Conservation (phyloP, 73 alveolate genomes). For the Paramecium biaurelia region DNA sequence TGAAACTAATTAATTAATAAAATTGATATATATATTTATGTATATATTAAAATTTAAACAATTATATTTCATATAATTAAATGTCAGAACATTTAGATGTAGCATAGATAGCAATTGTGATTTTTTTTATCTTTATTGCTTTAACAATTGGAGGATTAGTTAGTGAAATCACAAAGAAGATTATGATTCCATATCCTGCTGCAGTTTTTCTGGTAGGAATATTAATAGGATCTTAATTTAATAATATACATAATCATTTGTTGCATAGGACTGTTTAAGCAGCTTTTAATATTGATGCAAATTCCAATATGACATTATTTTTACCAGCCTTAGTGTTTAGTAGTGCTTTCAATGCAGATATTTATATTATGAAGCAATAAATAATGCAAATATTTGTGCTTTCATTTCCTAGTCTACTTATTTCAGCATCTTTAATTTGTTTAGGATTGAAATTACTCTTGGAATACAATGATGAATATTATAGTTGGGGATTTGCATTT, state of each 20-base stretch:
- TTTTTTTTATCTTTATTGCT: slow-evolving; percentile 48
- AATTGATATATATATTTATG: background rate
- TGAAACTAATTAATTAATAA: background rate
- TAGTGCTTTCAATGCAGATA: slow-evolving; percentile 66
- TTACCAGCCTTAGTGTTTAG: slow-evolving; percentile 65
- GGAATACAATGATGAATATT: slow-evolving; percentile 64
- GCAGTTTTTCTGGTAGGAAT: slow-evolving; percentile 57
- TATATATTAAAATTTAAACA: background rate
- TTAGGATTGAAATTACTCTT: slow-evolving; percentile 60
- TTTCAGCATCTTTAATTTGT: slow-evolving; percentile 56
- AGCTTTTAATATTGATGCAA: slow-evolving; percentile 16
- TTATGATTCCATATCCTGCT: slow-evolving; percentile 54
- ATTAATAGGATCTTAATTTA: slow-evolving; percentile 27
- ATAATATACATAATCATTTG: background rate
- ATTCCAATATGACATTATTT: slow-evolving; percentile 37
- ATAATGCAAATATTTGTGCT: slow-evolving; percentile 56
- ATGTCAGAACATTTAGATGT: slow-evolving; percentile 29
- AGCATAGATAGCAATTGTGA: slow-evolving; percentile 25
- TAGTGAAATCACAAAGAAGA: slow-evolving; percentile 45
- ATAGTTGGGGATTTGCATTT: slow-evolving; percentile 73
- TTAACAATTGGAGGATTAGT: slow-evolving; percentile 57
- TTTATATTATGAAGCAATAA: slow-evolving; percentile 62
- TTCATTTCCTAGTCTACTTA: slow-evolving; percentile 57
- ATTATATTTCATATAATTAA: background rate
- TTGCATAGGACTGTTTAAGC: background rate